Conservation (phyloP, 2,329 filamentous ascomycete genomes). For the Bipolaris sorokiniana region DNA sequence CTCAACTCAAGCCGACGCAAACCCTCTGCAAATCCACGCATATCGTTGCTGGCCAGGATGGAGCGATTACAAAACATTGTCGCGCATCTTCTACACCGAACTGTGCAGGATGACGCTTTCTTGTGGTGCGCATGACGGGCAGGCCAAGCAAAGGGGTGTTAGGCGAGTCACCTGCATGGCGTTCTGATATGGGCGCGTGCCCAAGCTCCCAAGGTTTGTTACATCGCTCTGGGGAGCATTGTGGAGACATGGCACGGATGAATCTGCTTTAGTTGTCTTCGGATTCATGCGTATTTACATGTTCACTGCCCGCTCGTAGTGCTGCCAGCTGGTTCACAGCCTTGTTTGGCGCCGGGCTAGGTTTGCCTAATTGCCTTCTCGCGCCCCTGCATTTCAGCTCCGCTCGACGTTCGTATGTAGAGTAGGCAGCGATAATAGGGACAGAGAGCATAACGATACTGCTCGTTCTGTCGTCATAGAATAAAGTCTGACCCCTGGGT, state of each 20-base stretch:
- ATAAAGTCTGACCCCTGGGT: slow-evolving; percentile 2
- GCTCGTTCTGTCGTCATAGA: not conserved
- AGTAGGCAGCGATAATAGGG: too few relatives aligned
- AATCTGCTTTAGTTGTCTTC: not conserved
- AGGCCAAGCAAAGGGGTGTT: not conserved
- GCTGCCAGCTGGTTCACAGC: slow-evolving; percentile 1
- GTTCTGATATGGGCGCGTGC: slow-evolving; percentile 6
- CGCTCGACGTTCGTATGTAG: not conserved
- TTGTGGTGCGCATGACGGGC: not conserved
- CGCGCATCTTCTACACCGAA: not conserved
- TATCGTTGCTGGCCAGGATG: too few relatives aligned
- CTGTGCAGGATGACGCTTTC: not conserved
- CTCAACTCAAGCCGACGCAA: not conserved
- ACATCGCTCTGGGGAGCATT: not conserved
- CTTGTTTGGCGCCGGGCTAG: not conserved
- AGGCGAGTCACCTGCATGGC: slow-evolving; percentile 19
- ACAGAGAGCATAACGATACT: not conserved
- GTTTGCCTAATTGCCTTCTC: slow-evolving; percentile 1
- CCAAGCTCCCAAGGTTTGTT: slow-evolving; percentile 1
- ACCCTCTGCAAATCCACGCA: not conserved
- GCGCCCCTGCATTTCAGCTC: slow-evolving; percentile 6
- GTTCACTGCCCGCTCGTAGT: not conserved
- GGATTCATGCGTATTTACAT: not conserved
- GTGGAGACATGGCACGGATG: not conserved
- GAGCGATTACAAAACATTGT: not conserved